Base-by-base conservation (phyloP, 2,329 filamentous ascomycete species). In the Phaeosphaeriaceae sp. region DNA sequence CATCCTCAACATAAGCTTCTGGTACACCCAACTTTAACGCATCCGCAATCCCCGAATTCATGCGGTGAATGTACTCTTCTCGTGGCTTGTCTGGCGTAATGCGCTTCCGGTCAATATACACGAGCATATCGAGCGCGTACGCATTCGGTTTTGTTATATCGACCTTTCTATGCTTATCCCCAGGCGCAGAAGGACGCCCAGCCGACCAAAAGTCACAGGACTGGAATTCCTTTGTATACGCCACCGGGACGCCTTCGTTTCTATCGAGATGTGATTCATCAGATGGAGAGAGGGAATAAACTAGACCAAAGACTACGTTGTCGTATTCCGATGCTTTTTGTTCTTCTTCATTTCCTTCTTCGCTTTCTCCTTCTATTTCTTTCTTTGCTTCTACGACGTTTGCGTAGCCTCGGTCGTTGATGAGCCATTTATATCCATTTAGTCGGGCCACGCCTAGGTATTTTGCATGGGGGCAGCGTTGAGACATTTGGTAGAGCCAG, bases 361-460 rank as follows among this genome's bases (percentile, higher is more conserved):
- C 30, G 39, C 40, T 40, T 8, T 20, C 13, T 12, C 18, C 18
- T 2, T 46, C 16, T 35, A 28, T 21, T 16, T 20, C 3, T 23
- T 21, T 2, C 3, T 1, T 30, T 39, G 12, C 36, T 28, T 60
- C 66, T 20, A 85, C 79, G n/a, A 90, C 75, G 64, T 89, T 90
- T 32, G 87, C 87, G 66, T 86, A 89, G 12, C 86, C 86, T 1
- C 86, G 79, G 37, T 76, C 70, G 64, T 85, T 87, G 74, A 90
- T 89, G 44, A 87, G 77, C 85, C 86, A 90, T 36, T 70, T 74
- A 77, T 84, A 87, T 33, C 76, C 74, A 1, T 68, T 64, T 3
- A 90, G 77, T 16, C 80, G 72, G 3, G 79, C 87, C 42, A 88
- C 74, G 35, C 84, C 84, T 6, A 84, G 66, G 44, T 83, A 82